Conservation (phyloP, 192 early-diverging fungal genomes). For the Mortierella claussenii region DNA sequence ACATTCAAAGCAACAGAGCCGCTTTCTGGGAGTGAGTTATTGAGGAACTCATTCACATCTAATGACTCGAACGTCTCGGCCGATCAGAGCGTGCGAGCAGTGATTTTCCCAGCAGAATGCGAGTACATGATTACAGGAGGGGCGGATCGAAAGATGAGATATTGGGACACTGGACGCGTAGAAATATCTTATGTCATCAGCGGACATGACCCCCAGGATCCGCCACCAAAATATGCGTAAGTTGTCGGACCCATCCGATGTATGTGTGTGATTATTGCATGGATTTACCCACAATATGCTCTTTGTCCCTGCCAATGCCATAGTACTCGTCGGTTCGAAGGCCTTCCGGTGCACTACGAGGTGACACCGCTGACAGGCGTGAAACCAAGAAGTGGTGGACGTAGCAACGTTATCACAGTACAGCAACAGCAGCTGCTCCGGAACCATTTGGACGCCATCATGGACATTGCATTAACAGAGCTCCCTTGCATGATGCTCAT, state of each 20-base stretch:
- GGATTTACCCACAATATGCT: too few relatives aligned
- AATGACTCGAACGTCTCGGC: slow-evolving; percentile 64
- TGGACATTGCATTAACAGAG: slow-evolving; percentile 72
- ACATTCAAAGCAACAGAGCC: slow-evolving; percentile 63
- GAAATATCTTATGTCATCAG: slow-evolving; percentile 82
- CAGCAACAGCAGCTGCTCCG: slow-evolving; percentile 67
- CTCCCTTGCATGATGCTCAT: slow-evolving; percentile 82
- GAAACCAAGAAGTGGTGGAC: slow-evolving; percentile 47
- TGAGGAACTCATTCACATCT: slow-evolving; percentile 65
- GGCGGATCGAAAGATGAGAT: slow-evolving; percentile 88
- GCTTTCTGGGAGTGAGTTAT: slow-evolving; percentile 60
- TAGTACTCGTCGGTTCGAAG: slow-evolving; percentile 71
- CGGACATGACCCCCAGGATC: slow-evolving; percentile 66
- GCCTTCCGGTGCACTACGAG: slow-evolving; percentile 65
- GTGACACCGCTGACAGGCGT: slow-evolving; percentile 53
- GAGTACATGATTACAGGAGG: slow-evolving; percentile 81
- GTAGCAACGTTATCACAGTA: slow-evolving; percentile 50
- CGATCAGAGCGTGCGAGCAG: slow-evolving; percentile 68
- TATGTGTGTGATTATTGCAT: too few relatives aligned
- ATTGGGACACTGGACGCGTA: slow-evolving; percentile 76
- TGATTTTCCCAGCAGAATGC: slow-evolving; percentile 64
- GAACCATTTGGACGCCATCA: slow-evolving; percentile 81
- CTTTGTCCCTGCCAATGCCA: too few relatives aligned
- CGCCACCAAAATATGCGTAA: slow-evolving; percentile 73
- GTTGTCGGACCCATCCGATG: too few relatives aligned